Conservation (phyloP, 2,329 filamentous ascomycete genomes). For the Colletotrichum chlorophyti region DNA sequence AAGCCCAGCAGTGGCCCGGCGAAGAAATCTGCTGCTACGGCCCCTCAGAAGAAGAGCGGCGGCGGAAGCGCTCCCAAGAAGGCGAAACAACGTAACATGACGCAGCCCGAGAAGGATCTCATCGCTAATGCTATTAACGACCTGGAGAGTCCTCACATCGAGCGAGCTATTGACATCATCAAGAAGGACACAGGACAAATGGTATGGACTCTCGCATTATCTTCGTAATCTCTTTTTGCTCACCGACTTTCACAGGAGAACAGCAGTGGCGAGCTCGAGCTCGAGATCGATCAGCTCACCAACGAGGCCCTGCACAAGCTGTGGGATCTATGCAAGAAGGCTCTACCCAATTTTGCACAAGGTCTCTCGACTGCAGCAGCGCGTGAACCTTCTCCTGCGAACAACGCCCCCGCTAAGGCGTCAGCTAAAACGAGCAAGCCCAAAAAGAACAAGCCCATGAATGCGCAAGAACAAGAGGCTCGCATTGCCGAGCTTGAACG, state of each 20-base stretch:
- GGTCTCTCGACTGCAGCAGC: slow-evolving; percentile 35
- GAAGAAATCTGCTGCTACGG: slow-evolving; percentile 50
- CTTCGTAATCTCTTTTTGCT: slow-evolving; percentile 35
- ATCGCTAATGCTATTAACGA: slow-evolving; percentile 87
- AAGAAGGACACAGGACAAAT: slow-evolving; percentile 81
- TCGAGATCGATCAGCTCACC: slow-evolving; percentile 65
- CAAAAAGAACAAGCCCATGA: slow-evolving; percentile 81
- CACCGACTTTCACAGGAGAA: slow-evolving; percentile 54
- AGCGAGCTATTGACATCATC: slow-evolving; percentile 86
- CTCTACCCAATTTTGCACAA: slow-evolving; percentile 48
- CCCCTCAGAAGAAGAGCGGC: slow-evolving; percentile 40
- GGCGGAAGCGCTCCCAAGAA: slow-evolving; percentile 54
- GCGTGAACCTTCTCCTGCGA: slow-evolving; percentile 39
- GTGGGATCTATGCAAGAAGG: slow-evolving; percentile 53
- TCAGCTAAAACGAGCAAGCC: slow-evolving; percentile 54
- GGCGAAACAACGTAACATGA: slow-evolving; percentile 65
- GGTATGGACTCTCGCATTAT: slow-evolving; percentile 56
- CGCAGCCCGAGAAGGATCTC: slow-evolving; percentile 85
- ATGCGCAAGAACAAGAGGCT: slow-evolving; percentile 71
- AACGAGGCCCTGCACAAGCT: slow-evolving; percentile 61
- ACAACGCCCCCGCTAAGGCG: slow-evolving; percentile 38
- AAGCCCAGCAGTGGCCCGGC: slow-evolving; percentile 40
- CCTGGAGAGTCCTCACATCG: slow-evolving; percentile 79
- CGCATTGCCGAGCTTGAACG: slow-evolving; percentile 67
- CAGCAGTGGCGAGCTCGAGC: slow-evolving; percentile 63